Conservation (phyloP, 1,284 basidiomycete genomes). For the Leccinum angustisporum region DNA sequence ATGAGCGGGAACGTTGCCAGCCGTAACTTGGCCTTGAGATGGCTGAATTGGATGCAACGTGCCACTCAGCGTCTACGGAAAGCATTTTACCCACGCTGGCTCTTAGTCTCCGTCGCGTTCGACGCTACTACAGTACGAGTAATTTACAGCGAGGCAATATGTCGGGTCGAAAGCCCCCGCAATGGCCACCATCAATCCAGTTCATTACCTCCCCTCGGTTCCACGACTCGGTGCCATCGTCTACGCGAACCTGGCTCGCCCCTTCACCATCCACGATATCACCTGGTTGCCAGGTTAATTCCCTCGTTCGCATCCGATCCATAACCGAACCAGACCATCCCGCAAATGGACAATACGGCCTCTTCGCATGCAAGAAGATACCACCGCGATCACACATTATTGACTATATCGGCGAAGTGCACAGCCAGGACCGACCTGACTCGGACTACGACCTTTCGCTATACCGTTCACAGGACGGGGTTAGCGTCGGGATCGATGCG, state of each 20-base stretch:
- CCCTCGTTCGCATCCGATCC: slow-evolving; percentile 42
- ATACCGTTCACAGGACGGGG: slow-evolving; percentile 53
- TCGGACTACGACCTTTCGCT: slow-evolving; percentile 89
- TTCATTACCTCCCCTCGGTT: slow-evolving; percentile 48
- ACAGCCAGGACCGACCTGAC: slow-evolving; percentile 64
- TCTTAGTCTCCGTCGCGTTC: neutral
- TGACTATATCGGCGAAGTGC: slow-evolving; percentile 86
- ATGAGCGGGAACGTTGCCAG: neutral
- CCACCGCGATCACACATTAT: slow-evolving; percentile 65
- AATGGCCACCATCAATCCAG: slow-evolving; percentile 52
- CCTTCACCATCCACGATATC: slow-evolving; percentile 7
- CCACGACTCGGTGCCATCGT: slow-evolving; percentile 50
- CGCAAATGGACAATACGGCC: slow-evolving; percentile 77
- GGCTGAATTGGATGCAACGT: slow-evolving; percentile 14
- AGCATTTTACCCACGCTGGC: slow-evolving; percentile 35
- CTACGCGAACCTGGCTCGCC: slow-evolving; percentile 36
- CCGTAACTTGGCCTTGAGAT: slow-evolving; percentile 9
- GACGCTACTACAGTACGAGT: neutral
- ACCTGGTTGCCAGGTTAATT: slow-evolving; percentile 26
- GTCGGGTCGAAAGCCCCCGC: slow-evolving; percentile 35
- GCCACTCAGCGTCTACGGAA: neutral
- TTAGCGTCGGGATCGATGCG: slow-evolving; percentile 74
- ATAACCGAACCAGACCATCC: slow-evolving; percentile 60
- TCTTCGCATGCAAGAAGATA: slow-evolving; percentile 78
- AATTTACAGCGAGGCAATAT: slow-evolving; percentile 4